phyloP scores from a whole-genome alignment of 2,329 filamentous ascomycete genomes.

The Clonostachys solani region DNA sequence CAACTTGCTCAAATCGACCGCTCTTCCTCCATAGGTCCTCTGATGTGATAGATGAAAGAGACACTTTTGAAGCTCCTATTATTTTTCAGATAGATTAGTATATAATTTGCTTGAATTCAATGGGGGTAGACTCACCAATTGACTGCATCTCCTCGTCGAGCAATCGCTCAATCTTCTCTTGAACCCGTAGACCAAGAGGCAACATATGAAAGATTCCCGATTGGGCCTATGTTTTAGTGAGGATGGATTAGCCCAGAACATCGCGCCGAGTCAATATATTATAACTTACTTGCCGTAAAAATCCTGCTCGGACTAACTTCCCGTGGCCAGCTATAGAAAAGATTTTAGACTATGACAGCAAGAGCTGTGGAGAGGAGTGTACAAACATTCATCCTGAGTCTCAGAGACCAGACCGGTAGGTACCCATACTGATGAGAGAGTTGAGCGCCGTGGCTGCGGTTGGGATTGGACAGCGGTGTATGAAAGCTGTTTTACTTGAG shows the following conservation, averaged over 20 bases:
- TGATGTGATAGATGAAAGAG: conserved; percentile 81
- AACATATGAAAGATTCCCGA: conserved; percentile 90
- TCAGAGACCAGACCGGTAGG: conserved; percentile 67
- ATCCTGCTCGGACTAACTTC: conserved; percentile 67
- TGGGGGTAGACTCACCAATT: conserved; percentile 45
- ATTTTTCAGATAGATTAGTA: conserved; percentile 3
- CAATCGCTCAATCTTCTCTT: conserved; percentile 79
- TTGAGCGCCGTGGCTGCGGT: conserved; percentile 13
- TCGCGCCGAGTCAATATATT: not conserved
- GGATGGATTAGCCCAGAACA: conserved; percentile 2
- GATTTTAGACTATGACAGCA: not conserved
- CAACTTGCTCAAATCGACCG: conserved; percentile 69
- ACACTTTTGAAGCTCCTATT: conserved; percentile 71
- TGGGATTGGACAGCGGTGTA: too few species aligned
- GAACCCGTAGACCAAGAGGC: conserved; percentile 80
- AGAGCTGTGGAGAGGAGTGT: not conserved
- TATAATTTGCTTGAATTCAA: not conserved
- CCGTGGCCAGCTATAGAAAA: conserved; percentile 52
- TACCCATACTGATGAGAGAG: conserved; percentile 72
- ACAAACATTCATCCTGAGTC: conserved; percentile 47
- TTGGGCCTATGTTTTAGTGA: conserved; percentile 55
- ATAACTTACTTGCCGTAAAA: conserved; percentile 60
- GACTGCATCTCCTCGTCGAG: conserved; percentile 87
- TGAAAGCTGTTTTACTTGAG: too few species aligned
- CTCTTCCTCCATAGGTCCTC: conserved; percentile 80